Percentiles rank a stretch among this genome's conserved stretches.
These are phyloP conservation scores for Oryza coarctata DNA, from an alignment of 176 grass and related monocot species.

Conservation along the genomic window DNA sequence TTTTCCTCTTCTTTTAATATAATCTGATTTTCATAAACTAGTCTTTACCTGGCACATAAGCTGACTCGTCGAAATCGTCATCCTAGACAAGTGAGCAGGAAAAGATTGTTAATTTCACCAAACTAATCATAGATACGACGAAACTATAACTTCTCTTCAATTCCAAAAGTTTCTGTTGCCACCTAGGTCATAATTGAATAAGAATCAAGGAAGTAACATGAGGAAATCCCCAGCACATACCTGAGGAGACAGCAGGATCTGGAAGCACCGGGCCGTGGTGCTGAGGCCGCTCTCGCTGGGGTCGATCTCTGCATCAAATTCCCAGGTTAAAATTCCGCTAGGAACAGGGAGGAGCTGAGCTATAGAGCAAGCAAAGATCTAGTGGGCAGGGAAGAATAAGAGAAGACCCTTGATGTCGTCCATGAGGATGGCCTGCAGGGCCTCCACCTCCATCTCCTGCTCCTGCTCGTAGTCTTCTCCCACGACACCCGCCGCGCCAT, in stretches of 20 bases:
- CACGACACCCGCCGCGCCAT: not conserved
- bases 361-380: not conserved
- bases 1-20: not conserved
- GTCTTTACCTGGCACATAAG: constrained; percentile 72
- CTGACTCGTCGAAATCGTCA: constrained; percentile 74
- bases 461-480: constrained; percentile 80
- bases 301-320: constrained; percentile 70
- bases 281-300: constrained; percentile 71
- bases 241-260: constrained; percentile 81
- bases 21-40: not conserved
- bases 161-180: not conserved
- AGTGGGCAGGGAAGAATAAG: not conserved
- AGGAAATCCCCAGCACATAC: constrained; percentile 22
- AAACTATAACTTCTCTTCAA: not conserved
- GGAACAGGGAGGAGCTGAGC: not conserved
- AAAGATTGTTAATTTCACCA: not conserved
- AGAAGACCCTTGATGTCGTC: constrained; percentile 78
- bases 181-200: not conserved
- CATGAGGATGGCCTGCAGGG: constrained; percentile 93
- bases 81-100: constrained; percentile 50
- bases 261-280: constrained; percentile 74
- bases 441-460: constrained; percentile 98
- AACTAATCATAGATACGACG: not conserved
- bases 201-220: constrained; percentile 16
- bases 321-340: not conserved